These are phyloP conservation scores for Phytophthora agathidicida DNA, from an alignment of 352 stramenopile species.

Conservation along the genomic window DNA sequence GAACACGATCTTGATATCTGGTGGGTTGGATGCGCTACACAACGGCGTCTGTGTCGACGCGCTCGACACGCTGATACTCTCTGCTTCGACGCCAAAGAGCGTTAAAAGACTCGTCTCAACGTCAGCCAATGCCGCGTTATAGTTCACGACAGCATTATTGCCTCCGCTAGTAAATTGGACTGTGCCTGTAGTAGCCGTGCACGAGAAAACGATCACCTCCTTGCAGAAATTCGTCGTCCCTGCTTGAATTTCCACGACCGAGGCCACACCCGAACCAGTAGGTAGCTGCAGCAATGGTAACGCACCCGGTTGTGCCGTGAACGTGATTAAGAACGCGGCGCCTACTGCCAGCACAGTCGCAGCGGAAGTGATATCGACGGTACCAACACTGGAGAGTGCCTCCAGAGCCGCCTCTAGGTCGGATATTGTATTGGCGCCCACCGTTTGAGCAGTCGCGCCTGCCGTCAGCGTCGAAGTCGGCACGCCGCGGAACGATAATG, in stretches of 20 bases:
- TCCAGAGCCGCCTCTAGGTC: constrained; percentile 43
- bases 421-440: constrained; percentile 41
- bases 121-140: constrained; percentile 30
- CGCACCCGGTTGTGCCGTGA: constrained; percentile 54
- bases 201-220: constrained; percentile 66
- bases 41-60: constrained; percentile 39
- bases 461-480: constrained; percentile 28
- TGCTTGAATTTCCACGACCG: constrained; percentile 29
- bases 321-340: constrained; percentile 55
- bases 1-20: constrained; percentile 63
- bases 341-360: constrained; percentile 26
- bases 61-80: constrained; percentile 65
- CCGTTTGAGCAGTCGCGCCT: neutral
- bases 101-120: constrained; percentile 49
- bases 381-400: constrained; percentile 47
- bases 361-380: constrained; percentile 46
- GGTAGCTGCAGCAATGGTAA: constrained; percentile 43
- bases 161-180: constrained; percentile 44
- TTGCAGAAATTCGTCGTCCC: constrained; percentile 73
- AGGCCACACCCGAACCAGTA: constrained; percentile 33
- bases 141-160: constrained; percentile 24
- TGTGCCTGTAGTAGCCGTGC: constrained; percentile 32
- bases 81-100: constrained; percentile 57
- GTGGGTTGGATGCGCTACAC: constrained; percentile 36
- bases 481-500: constrained; percentile 57